Percentiles rank a stretch among this genome's conserved stretches.
phyloP scores from a whole-genome alignment of 768 basidiomycete genomes.

The Pulveroboletus frians region DNA sequence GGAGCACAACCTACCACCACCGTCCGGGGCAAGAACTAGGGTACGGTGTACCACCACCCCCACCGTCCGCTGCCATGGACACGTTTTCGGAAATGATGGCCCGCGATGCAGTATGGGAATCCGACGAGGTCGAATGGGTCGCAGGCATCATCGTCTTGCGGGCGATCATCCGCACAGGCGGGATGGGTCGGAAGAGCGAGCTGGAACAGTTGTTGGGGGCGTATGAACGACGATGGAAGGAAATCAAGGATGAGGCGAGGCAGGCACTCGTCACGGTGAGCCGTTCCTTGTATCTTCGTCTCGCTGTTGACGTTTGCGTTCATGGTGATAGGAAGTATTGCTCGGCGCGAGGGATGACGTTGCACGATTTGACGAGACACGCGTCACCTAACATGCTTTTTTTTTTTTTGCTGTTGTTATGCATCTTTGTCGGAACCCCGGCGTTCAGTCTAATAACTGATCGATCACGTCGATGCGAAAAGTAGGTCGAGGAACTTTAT shows the following conservation, averaged over 20 bases:
- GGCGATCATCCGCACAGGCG: constrained; percentile 51
- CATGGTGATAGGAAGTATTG: constrained; percentile 40
- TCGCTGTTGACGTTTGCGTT: not conserved
- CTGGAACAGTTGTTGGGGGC: constrained; percentile 51
- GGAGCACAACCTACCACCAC: constrained; percentile 24
- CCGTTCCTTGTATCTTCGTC: not conserved
- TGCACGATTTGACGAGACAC: constrained; percentile 36
- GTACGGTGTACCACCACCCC: constrained; percentile 29
- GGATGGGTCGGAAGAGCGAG: constrained; percentile 46
- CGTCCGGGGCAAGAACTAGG: constrained; percentile 36
- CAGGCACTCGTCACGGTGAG: constrained; percentile 57
- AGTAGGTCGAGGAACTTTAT: not conserved
- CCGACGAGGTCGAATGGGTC: constrained; percentile 65
- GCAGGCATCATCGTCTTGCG: constrained; percentile 56
- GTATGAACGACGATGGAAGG: constrained; percentile 66
- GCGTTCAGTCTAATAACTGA: constrained; percentile 1
- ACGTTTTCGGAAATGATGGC: constrained; percentile 57
- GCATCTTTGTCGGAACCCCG: not conserved
- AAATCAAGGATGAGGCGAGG: constrained; percentile 62
- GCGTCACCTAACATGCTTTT: constrained; percentile 5
- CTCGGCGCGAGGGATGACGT: constrained; percentile 52
- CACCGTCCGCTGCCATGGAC: constrained; percentile 21
- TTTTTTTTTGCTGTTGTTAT: not conserved
- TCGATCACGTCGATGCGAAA: not conserved
- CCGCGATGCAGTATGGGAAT: constrained; percentile 62